phyloP scores from a whole-genome alignment of 257 asterid species.

The Eustoma russellianum region DNA sequence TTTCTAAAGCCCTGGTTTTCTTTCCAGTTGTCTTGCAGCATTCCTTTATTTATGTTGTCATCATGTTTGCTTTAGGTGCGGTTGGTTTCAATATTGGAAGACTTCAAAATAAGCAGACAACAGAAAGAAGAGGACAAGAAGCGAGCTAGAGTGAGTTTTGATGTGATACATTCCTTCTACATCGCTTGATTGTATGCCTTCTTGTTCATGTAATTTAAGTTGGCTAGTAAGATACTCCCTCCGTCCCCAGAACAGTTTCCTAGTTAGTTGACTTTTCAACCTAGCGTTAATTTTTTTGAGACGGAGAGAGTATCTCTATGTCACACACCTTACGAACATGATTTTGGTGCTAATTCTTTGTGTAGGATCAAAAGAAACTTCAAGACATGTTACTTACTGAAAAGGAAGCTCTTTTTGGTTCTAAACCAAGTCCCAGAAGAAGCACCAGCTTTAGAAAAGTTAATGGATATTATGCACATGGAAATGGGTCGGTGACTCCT shows the following conservation, averaged over 20 bases:
- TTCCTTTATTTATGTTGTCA: background rate
- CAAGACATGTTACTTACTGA: conserved; percentile 76
- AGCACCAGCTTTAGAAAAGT: conserved; percentile 55
- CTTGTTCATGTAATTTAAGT: no score
- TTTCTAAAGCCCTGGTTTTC: conserved; percentile 6
- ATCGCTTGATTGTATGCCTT: no score
- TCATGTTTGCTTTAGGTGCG: conserved; percentile 44
- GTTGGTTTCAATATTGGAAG: conserved; percentile 77
- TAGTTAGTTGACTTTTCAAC: no score
- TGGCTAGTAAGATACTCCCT: no score
- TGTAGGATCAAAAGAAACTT: conserved; percentile 82
- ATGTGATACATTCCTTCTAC: background rate
- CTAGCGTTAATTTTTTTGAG: no score
- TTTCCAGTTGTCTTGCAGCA: background rate
- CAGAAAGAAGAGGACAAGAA: conserved; percentile 79
- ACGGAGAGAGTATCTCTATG: no score
- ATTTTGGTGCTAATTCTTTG: background rate
- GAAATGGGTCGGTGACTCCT: conserved; percentile 76
- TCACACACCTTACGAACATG: no score
- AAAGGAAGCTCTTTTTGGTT: conserved; percentile 79
- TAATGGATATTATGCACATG: conserved; percentile 45
- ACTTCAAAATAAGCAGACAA: conserved; percentile 64
- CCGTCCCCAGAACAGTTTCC: no score
- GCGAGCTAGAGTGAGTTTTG: conserved; percentile 57
- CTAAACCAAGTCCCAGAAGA: conserved; percentile 89